Evolutionary conservation across 225 moss, liverwort and hornwort species (phyloP), one percentile per base, ranked within the genome.

Genomic region (Neckera pumila): DNA sequence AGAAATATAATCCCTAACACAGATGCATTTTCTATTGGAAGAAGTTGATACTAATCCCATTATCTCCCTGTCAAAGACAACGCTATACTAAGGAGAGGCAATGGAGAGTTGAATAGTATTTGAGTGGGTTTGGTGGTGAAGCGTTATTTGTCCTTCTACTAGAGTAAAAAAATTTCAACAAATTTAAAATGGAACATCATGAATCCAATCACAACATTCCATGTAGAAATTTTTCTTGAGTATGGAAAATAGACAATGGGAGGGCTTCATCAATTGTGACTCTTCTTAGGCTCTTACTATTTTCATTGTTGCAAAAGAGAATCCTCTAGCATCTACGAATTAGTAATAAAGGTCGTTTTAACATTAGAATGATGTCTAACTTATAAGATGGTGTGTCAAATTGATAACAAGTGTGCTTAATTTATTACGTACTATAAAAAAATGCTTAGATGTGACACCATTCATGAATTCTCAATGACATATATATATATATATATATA

Each of bases 51-150:
- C 6, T 1, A 2, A 5, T 6, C 34, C n/a, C 42, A 27, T 27
- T 64, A 63, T 17, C 14, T 30, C 11, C 3, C 3, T 2, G n/a
- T 3, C 15, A 30, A 87, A 62, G 14, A 60, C 47, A 53, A 81
- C 9, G 1, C 49, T 33, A 12, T 20, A 21, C 0, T 42, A 36
- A 9, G 2, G 1, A 22, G 9, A 54, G 1, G 9, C 8, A 8
- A 21, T 0, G 1, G 3, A 51, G 20, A 51, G 1, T 33, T 76
- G 33, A 51, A 49, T 0, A 45, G 0, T 45, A 2, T 18, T 30
- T 73, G 3, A 47, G 1, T 0, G 1, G 51, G 8, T 76, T 20
- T 33, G 11, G 21, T 76, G 31, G n/a, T n/a, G n/a, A n/a, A 33
- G 33, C 0, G 0, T 16, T 20, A 34, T 22, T 51, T 76, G 76